Conservation (phyloP, 2,329 filamentous ascomycete species). For the Didymella keratinophila region DNA sequence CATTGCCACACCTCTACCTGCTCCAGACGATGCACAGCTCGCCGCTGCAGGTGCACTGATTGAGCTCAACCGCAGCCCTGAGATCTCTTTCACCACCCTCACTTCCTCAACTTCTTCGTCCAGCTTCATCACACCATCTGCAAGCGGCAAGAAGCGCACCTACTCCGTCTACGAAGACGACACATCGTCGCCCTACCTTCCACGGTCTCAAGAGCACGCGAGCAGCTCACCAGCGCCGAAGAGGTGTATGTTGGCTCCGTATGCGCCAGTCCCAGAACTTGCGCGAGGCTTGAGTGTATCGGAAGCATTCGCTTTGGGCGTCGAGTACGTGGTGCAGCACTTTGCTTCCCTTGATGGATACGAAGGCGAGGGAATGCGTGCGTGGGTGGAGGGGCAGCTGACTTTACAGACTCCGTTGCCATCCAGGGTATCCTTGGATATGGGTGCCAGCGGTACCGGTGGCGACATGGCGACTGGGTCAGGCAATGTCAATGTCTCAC, state of each 20-base stretch:
- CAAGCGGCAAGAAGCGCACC: neutral
- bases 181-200: neutral
- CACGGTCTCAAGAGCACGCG: neutral
- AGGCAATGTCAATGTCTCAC: neutral
- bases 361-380: neutral
- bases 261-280: neutral
- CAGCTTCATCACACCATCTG: neutral
- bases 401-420: neutral
- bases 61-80: neutral
- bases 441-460: neutral
- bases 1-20: neutral
- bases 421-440: neutral
- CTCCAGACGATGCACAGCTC: neutral
- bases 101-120: neutral
- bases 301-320: neutral
- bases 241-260: neutral
- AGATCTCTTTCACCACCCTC: neutral
- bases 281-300: neutral
- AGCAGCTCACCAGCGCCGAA: neutral
- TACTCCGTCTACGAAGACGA: neutral
- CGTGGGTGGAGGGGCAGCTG: neutral
- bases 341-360: neutral
- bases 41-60: slow-evolving; percentile 8
- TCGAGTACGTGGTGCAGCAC: slow-evolving; percentile 1
- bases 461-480: neutral